phyloP scores from a whole-genome alignment of 2,329 filamentous ascomycete species.

The Tolypocladium inflatum region DNA sequence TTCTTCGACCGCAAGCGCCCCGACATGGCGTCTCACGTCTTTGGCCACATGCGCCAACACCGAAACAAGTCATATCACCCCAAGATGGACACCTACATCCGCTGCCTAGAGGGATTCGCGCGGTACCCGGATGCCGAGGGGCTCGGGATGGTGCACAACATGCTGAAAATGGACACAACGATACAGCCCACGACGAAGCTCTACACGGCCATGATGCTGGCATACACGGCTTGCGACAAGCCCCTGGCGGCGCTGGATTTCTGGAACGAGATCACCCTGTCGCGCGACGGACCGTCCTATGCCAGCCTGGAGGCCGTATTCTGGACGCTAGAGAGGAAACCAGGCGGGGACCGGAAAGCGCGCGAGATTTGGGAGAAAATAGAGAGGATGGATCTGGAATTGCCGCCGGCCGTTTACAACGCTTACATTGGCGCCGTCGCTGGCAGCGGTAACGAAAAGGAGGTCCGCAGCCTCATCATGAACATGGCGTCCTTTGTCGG shows the following conservation, averaged over 20 bases:
- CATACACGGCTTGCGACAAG: conserved; percentile 62
- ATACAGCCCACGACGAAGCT: conserved; percentile 68
- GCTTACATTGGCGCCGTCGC: conserved; percentile 71
- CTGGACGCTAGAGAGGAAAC: conserved; percentile 59
- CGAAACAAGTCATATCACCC: conserved; percentile 55
- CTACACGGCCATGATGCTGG: conserved; percentile 79
- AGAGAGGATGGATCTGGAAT: conserved; percentile 64
- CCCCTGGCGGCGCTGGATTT: conserved; percentile 61
- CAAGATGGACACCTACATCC: conserved; percentile 63
- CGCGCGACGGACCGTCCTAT: conserved; percentile 78
- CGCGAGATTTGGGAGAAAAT: conserved; percentile 64
- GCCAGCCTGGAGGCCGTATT: conserved; percentile 74
- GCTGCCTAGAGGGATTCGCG: conserved; percentile 68
- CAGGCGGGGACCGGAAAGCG: conserved; percentile 48
- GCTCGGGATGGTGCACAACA: conserved; percentile 74
- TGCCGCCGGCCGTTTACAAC: conserved; percentile 64
- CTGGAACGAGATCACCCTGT: conserved; percentile 77
- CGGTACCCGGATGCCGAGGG: conserved; percentile 43
- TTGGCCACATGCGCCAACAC: conserved; percentile 88
- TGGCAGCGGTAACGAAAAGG: conserved; percentile 60
- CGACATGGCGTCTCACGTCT: conserved; percentile 79
- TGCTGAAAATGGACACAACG: conserved; percentile 84
- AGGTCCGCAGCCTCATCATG: conserved; percentile 56
- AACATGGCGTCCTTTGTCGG: conserved; percentile 59
- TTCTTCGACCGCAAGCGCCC: conserved; percentile 72